phyloP scores from a whole-genome alignment of 305 asterid species.

The Plantago coronopus region DNA sequence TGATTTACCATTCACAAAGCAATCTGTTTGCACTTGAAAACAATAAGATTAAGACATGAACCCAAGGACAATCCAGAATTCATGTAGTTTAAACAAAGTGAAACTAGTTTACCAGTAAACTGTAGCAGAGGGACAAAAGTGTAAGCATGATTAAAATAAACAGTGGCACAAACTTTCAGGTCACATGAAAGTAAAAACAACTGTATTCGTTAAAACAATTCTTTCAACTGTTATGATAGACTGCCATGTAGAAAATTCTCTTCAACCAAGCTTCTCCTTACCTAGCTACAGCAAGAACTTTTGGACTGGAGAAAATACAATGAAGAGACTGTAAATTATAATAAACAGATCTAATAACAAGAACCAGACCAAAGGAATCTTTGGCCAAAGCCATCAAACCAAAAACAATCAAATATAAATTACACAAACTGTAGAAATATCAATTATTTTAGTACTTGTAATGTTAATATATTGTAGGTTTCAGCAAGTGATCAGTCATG shows the following conservation, averaged over 20 bases:
- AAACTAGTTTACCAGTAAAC: background rate
- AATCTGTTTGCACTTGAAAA: no score
- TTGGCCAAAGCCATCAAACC: constrained; percentile 23
- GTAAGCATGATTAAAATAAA: background rate
- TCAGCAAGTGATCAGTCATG: constrained; percentile 48
- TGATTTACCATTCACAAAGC: no score
- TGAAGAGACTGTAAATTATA: background rate
- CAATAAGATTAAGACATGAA: background rate
- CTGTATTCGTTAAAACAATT: background rate
- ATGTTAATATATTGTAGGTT: constrained; percentile 21
- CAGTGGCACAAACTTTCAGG: background rate
- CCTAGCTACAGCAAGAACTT: background rate
- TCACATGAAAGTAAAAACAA: background rate
- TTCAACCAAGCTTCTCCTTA: background rate
- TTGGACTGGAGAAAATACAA: background rate
- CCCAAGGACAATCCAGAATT: background rate
- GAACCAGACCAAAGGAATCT: background rate
- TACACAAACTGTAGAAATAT: constrained; percentile 22
- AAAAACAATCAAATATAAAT: constrained; percentile 17
- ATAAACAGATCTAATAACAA: background rate
- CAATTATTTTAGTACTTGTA: constrained; percentile 20
- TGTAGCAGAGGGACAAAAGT: background rate
- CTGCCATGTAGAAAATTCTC: no score
- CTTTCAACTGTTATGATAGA: background rate
- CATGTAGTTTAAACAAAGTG: background rate